Conservation (phyloP, 2,329 filamentous ascomycete genomes). For the Fusarium sarcochroum region DNA sequence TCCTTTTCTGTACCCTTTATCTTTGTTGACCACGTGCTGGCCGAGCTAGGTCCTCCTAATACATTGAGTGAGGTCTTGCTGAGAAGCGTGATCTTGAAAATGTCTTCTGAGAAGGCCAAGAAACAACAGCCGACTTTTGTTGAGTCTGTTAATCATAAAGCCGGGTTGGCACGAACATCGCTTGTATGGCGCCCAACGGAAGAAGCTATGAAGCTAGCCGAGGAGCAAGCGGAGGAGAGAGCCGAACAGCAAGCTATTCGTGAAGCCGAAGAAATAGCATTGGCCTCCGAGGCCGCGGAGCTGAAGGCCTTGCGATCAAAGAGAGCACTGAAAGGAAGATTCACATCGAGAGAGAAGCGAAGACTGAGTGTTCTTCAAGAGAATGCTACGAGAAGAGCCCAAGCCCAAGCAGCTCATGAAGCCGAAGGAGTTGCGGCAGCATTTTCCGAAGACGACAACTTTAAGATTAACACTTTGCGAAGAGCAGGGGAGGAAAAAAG, state of each 20-base stretch:
- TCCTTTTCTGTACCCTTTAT: accelerated
- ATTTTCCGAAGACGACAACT: too few relatives aligned
- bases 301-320: neutral
- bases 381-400: neutral
- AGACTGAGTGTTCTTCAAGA: neutral
- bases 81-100: neutral
- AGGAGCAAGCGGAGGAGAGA: neutral
- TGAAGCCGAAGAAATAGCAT: neutral
- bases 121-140: too few relatives aligned
- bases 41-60: neutral
- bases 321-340: too few relatives aligned
- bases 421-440: too few relatives aligned
- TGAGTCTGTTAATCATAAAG: accelerated
- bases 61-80: neutral
- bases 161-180: too few relatives aligned
- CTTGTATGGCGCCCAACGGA: neutral
- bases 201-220: neutral
- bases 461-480: too few relatives aligned
- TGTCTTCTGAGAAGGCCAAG: neutral
- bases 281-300: neutral
- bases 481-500: too few relatives aligned
- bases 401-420: too few relatives aligned
- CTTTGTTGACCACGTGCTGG: neutral
- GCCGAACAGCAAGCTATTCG: neutral
- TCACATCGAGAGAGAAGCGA: neutral